These are phyloP conservation scores for Gillenia trifoliata DNA, from an alignment of 306 rosid genomes.

Conservation along the genomic window DNA sequence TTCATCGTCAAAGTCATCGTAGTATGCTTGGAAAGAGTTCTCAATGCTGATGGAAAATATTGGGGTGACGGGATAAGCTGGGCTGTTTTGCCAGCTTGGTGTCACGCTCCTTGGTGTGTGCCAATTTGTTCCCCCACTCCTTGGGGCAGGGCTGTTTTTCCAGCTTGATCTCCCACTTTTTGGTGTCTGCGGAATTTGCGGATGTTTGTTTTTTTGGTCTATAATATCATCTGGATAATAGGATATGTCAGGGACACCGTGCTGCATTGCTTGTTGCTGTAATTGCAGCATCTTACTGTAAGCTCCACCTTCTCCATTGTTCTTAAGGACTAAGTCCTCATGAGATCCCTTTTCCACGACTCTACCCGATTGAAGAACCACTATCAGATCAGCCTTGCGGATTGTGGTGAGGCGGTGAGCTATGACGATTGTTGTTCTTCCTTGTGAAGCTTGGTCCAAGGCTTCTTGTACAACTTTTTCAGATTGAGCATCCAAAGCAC, in stretches of 20 bases:
- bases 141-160: slow-evolving; percentile 29
- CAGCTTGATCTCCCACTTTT: slow-evolving; percentile 23
- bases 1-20: slow-evolving; percentile 20
- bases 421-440: slow-evolving; percentile 70
- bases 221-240: background rate
- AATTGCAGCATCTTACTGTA: slow-evolving; percentile 59
- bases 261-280: slow-evolving; percentile 44
- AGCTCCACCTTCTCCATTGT: slow-evolving; percentile 49
- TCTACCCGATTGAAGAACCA: slow-evolving; percentile 66
- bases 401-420: slow-evolving; percentile 80
- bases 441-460: slow-evolving; percentile 61
- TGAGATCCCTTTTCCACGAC: slow-evolving; percentile 74
- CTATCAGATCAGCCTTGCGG: slow-evolving; percentile 49
- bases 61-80: slow-evolving; percentile 35
- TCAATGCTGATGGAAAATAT: slow-evolving; percentile 42
- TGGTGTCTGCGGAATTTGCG: slow-evolving; percentile 14
- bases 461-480: slow-evolving; percentile 71
- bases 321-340: slow-evolving; percentile 40
- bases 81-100: slow-evolving; percentile 14
- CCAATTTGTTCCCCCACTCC: slow-evolving; percentile 24
- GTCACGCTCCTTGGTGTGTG: background rate
- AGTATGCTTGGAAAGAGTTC: slow-evolving; percentile 24
- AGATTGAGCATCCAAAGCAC: slow-evolving; percentile 81
- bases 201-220: background rate
- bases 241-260: slow-evolving; percentile 7